Evolutionary conservation across 805 yeast genomes (phyloP), one percentile per base, ranked within the genome.

Genomic region (Starmerella stigmatis): DNA sequence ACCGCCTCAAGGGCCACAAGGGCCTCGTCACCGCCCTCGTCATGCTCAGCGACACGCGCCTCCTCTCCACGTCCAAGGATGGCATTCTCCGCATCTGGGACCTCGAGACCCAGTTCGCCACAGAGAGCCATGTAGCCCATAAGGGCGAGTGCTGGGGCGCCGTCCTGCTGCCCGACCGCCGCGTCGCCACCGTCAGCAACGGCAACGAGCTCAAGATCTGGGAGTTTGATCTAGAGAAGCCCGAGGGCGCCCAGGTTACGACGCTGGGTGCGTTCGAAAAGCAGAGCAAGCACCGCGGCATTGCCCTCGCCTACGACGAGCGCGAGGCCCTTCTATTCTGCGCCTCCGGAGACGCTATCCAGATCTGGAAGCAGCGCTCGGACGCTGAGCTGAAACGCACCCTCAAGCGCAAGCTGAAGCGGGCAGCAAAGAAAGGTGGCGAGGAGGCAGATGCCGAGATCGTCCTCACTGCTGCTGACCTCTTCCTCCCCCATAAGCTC

Each of bases 31-130:
- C 95, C 1, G 94, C 94, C 0, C 55, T 86, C 32, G 63, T 69
- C 50, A 73, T 80, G 41, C 54, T 77, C 29, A 59, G 68, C 25
- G 81, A 73, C n/a, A 61, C 75, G 53, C 86, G 81, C 73, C 64
- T 92, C 15, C 54, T 86, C 16, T 77, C 86, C 53, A 77, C 80
- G 0, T 75, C 94, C 2, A 88, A 86, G 59, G 99, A 92, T 60
- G 97, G 97, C 0, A 67, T 86, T 40, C 71, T 92, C 54, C 92
- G 92, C 61, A 64, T 92, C 28, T 92, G 99, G 99, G 97, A 92
- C 59, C 64, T 92, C 55, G 81, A 79, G 57, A 67, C 92, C 4
- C 86, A 83, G 60, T 94, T 86, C 61, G 85, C 96, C 64, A 69
- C 86, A 5, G 99, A 92, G 61, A 88, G 97, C 1, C 96, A 88